Evolutionary conservation across 2,329 filamentous ascomycete genomes (phyloP).

Genomic region (Conoideocrella luteorostrata): DNA sequence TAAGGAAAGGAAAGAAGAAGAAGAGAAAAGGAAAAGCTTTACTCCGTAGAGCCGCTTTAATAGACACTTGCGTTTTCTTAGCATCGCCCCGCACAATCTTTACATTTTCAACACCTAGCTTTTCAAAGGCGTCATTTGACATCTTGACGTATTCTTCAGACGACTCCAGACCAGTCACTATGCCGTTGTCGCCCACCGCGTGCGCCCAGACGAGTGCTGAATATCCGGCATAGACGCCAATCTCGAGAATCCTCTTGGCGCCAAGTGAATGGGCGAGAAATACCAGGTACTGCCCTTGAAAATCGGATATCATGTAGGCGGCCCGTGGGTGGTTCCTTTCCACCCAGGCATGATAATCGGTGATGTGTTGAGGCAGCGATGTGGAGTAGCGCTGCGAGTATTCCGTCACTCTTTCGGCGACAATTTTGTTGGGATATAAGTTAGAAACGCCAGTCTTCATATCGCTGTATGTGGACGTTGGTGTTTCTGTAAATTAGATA

Average conservation of each 20-base stretch:
- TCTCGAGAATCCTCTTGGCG: conserved; percentile 33
- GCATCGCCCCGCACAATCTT: conserved; percentile 37
- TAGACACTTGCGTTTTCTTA: too few relatives aligned
- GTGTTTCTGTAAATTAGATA: too few relatives aligned
- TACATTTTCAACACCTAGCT: conserved; percentile 32
- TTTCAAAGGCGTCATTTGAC: conserved; percentile 28
- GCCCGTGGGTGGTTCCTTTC: conserved; percentile 16
- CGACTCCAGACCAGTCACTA: conserved; percentile 34
- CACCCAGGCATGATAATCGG: conserved; percentile 28
- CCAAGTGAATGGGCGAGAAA: conserved; percentile 31
- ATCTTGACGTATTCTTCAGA: conserved; percentile 31
- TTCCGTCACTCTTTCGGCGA: conserved; percentile 27
- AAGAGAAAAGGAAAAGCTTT: too few relatives aligned
- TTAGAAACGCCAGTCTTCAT: conserved; percentile 25
- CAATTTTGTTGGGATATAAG: conserved; percentile 31
- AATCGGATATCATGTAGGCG: conserved; percentile 28
- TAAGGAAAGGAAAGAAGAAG: too few relatives aligned
- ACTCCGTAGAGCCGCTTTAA: too few relatives aligned
- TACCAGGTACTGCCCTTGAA: conserved; percentile 25
- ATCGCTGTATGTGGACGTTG: too few relatives aligned
- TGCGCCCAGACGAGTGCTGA: conserved; percentile 35
- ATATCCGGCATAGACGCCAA: conserved; percentile 36
- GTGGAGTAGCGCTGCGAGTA: conserved; percentile 30
- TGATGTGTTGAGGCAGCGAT: conserved; percentile 26
- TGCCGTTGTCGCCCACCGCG: conserved; percentile 26